Percentiles rank a stretch among this genome's conserved stretches.
phyloP scores from a whole-genome alignment of 2,329 filamentous ascomycete species.

The Ilyonectria sp. region DNA sequence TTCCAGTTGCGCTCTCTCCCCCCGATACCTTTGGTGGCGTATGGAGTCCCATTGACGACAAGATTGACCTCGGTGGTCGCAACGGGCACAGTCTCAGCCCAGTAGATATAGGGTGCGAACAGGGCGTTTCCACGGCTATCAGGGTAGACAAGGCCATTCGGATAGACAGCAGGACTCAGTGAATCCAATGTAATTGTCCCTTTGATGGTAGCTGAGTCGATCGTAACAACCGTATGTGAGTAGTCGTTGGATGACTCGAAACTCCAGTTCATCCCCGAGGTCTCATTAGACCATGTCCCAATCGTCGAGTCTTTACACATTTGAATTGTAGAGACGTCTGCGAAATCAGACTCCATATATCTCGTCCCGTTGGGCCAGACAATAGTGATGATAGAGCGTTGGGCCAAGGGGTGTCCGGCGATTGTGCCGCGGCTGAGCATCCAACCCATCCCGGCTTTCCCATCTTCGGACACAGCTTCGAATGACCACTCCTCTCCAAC shows the following conservation, averaged over 20 bases:
- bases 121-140: constrained; percentile 21
- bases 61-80: constrained; percentile 33
- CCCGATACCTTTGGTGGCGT: constrained; percentile 32
- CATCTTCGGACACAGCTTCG: constrained; percentile 30
- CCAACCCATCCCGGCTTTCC: constrained; percentile 27
- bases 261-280: constrained; percentile 28
- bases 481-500: constrained; percentile 27
- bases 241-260: constrained; percentile 33
- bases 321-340: constrained; percentile 27
- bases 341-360: constrained; percentile 32
- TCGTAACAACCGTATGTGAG: constrained; percentile 31
- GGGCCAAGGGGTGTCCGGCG: constrained; percentile 22
- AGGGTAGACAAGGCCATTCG: constrained; percentile 36
- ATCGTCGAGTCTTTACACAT: constrained; percentile 24
- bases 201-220: constrained; percentile 36
- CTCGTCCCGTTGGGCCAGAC: constrained; percentile 36
- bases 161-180: constrained; percentile 32
- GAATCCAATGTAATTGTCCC: constrained; percentile 32
- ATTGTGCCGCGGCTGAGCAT: constrained; percentile 32
- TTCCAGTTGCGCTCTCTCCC: constrained; percentile 38
- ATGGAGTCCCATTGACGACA: constrained; percentile 35
- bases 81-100: constrained; percentile 37
- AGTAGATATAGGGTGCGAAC: constrained; percentile 32
- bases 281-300: constrained; percentile 26
- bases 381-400: constrained; percentile 30